These are phyloP conservation scores for Mycosarcoma maydis DNA, from an alignment of 1,284 basidiomycete species.

Conservation along the genomic window DNA sequence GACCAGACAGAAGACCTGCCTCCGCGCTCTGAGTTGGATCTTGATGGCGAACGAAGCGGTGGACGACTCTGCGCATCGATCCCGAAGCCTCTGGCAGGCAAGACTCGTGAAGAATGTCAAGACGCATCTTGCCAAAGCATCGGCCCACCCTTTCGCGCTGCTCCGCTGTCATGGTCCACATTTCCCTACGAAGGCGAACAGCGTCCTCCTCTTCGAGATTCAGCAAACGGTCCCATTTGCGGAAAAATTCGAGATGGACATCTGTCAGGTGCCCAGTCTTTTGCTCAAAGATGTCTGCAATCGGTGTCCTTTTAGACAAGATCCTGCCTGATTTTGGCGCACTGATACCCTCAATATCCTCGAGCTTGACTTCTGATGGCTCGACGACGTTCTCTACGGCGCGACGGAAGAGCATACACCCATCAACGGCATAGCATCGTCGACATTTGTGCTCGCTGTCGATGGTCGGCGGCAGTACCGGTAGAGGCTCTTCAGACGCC, in stretches of 20 bases:
- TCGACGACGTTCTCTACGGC: conserved; percentile 52
- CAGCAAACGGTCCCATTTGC: conserved; percentile 87
- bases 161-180: conserved; percentile 88
- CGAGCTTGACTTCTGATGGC: conserved; percentile 12
- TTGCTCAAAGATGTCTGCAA: conserved; percentile 78
- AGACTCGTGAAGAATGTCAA: conserved; percentile 5
- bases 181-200: conserved; percentile 82
- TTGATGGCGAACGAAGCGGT: conserved; percentile 73
- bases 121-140: conserved; percentile 67
- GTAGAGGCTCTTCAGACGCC: conserved; percentile 23
- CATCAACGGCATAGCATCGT: conserved; percentile 82
- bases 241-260: conserved; percentile 81
- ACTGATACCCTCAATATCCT: conserved; percentile 4
- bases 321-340: conserved; percentile 5
- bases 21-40: conserved; percentile 53
- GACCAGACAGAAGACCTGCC: conserved; percentile 75
- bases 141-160: conserved; percentile 76
- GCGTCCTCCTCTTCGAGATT: conserved; percentile 89
- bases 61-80: conserved; percentile 70
- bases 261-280: conserved; percentile 83
- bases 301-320: conserved; percentile 69
- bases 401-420: conserved; percentile 93
- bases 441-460: conserved; percentile 82
- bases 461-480: conserved; percentile 77
- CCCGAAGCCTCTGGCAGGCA: conserved; percentile 1